Base-by-base conservation (phyloP, 1,284 basidiomycete genomes). In the Austroboletus novae-zelandiae region DNA sequence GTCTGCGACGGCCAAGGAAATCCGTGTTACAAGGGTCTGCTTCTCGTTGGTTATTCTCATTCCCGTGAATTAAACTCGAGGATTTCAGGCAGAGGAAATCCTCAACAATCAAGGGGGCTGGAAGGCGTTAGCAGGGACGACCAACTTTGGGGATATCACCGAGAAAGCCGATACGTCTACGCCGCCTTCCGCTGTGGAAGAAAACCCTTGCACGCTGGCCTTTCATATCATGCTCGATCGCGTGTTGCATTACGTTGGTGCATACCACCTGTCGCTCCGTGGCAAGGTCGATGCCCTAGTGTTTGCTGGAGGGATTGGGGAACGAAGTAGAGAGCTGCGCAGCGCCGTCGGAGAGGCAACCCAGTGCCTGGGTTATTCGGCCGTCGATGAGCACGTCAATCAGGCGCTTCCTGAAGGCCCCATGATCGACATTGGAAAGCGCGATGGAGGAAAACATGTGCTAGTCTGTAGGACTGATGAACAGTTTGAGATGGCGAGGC, bases 281-380 rank as follows among this genome's bases (percentile, higher is more conserved):
- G 78, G 78, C 25, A 48, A 70, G 55, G 80, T 93, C 7, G 87
- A 93, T 65, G 91, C 85, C 4, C 65, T 94, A 29, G 89, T 94
- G 9, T 94, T 95, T 64, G 78, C 89, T 0, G 92, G 91, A 5
- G 91, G 91, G 0, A 91, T 95, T 47, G 92, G 92, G 0, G 92
- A 95, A 71, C 76, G 76, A 57, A 81, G 84, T 45, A 72, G 70
- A 8, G 73, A 79, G 54, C 67, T 95, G 51, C 71, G 92, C 37
- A 65, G 70, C 40, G 80, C 81, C 27, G 74, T 94, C 11, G 73
- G 70, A 3, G 64, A 74, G 32, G 72, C 76, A 40, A 72, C 86
- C 20, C 58, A 50, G 20, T 89, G 81, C 66, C 63, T 93, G 25
- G 86, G 86, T 0, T 86, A 85, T 45, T 61, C 65, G n/a, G 63